Base-by-base conservation (phyloP, 2,329 filamentous ascomycete species). In the Penicillium sp. region DNA sequence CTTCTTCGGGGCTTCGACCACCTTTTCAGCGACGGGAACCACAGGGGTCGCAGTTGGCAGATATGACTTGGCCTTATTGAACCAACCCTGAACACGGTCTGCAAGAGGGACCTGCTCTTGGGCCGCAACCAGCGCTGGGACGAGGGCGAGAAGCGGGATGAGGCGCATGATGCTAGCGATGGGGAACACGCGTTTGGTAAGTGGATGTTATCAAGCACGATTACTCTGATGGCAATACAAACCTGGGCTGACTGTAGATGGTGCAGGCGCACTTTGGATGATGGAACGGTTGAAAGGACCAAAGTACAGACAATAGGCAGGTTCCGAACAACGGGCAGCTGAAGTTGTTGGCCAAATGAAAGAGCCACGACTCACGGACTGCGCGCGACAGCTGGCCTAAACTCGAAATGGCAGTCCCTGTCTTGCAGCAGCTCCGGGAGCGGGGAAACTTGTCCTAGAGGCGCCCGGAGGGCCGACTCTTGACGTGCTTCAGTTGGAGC, bases 101-200 rank as follows among this genome's bases (percentile, higher is more conserved):
- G 66, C 71, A 58, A 83, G 78, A 38, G 86, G 85, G 46, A 85
- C 75, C 73, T 89, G 86, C 69, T 86, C 81, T 73, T 88, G 82
- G 53, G 85, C 85, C 65, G 82, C 81, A 64, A 85, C 83, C 78
- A 76, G 82, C 78, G 70, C 77, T 67, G 77, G 76, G 63, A 78
- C 75, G 66, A 87, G 76, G 52, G 84, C 71, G 66, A 85, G 72
- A 60, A 83, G 70, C 59, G 79, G 77, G 60, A 82, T 80, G 76
- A 85, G 76, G 78, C 83, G 84, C 85, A 88, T 84, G 67, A 64
- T 79, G 73, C 66, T 70, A 51, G 64, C 54, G 63, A 63, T 64
- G 21, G 35, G 57, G 45, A 41, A 69, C 60, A 58, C 67, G 70
- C 66, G 68, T 64, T 65, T 56, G 52, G 38, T 58, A 57, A 45